Conservation (phyloP, 23 red algal genomes). For the Agarophyton chilense region DNA sequence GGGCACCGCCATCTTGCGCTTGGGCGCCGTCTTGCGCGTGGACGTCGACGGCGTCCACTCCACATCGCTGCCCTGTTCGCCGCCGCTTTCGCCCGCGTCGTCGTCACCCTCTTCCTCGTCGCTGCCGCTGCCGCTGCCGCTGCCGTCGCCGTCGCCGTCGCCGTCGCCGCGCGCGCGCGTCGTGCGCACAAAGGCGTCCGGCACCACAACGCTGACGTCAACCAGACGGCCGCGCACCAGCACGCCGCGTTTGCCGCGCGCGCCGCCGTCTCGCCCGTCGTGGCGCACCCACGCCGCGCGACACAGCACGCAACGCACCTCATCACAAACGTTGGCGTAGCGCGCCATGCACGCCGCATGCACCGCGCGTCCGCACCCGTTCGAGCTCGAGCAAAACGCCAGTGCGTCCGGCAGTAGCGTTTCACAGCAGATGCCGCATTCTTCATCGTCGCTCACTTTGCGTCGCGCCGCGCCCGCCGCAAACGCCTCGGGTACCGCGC, state of each 20-base stretch:
- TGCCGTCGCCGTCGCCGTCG: neutral
- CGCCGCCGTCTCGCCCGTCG: neutral
- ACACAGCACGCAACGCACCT: conserved; percentile 49
- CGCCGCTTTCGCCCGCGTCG: neutral
- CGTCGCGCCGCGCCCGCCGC: neutral
- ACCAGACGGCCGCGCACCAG: conserved; percentile 17
- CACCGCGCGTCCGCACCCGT: conserved; percentile 30
- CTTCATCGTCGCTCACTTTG: neutral
- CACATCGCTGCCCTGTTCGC: too few relatives aligned
- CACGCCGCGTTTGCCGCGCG: neutral
- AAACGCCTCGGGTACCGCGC: neutral
- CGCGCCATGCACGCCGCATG: conserved; percentile 28
- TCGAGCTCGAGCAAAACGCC: conserved; percentile 4
- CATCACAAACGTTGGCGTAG: neutral
- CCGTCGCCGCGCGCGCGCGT: neutral
- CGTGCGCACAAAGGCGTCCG: neutral
- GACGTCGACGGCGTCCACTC: too few relatives aligned
- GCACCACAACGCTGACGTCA: neutral
- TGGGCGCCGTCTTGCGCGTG: neutral
- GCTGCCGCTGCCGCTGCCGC: neutral
- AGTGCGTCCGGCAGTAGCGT: neutral
- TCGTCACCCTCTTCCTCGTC: neutral
- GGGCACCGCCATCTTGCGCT: neutral
- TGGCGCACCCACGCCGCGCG: conserved; percentile 46
- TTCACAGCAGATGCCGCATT: conserved; percentile 55